These are phyloP conservation scores for Sclerotinia subarctica DNA, from an alignment of 2,329 filamentous ascomycete species.

Conservation along the genomic window DNA sequence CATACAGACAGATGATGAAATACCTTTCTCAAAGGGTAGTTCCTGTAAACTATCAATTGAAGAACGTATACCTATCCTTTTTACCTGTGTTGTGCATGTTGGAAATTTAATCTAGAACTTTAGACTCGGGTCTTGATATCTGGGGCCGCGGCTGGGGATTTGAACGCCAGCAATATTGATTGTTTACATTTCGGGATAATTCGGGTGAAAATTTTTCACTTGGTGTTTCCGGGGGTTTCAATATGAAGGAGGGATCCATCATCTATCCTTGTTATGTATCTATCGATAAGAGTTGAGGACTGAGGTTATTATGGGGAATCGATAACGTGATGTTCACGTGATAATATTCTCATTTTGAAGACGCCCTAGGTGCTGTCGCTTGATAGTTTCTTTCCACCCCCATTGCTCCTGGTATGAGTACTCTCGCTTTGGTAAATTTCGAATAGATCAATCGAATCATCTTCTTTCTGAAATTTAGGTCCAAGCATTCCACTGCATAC, in stretches of 20 bases:
- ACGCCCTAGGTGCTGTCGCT: too few relatives aligned
- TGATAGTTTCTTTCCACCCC: too few relatives aligned
- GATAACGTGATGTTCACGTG: not conserved
- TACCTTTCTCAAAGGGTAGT: constrained; percentile 3
- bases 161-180: not conserved
- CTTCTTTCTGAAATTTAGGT: too few relatives aligned
- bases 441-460: too few relatives aligned
- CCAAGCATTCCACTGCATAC: too few relatives aligned
- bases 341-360: too few relatives aligned
- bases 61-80: not conserved
- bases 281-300: constrained; percentile 5
- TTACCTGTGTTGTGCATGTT: not conserved
- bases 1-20: constrained; percentile 15
- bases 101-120: not conserved
- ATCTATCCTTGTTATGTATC: constrained; percentile 1
- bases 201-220: constrained; percentile 13
- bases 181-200: constrained; percentile 3
- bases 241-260: not conserved
- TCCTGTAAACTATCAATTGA: constrained; percentile 17
- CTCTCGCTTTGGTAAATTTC: too few relatives aligned
- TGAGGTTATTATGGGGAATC: not conserved
- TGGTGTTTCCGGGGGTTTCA: not conserved
- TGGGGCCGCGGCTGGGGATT: not conserved
- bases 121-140: not conserved
- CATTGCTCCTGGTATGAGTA: too few relatives aligned